phyloP scores from a whole-genome alignment of 2,329 filamentous ascomycete genomes.

The Stachybotrys chlorohalonatus region DNA sequence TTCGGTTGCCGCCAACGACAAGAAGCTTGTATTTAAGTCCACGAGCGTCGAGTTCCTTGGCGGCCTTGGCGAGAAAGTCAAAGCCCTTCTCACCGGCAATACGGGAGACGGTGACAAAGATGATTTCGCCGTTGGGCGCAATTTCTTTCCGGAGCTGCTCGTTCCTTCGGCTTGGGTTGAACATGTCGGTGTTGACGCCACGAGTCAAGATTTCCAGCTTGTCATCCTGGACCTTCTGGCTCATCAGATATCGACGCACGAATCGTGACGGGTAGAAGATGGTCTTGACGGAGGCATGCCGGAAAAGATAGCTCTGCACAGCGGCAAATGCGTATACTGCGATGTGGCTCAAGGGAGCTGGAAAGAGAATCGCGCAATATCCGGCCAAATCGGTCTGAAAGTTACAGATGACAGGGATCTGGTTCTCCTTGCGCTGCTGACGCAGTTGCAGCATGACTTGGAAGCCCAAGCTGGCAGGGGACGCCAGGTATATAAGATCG shows the following conservation, averaged over 20 bases:
- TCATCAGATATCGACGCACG: conserved; percentile 51
- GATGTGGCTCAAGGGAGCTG: conserved; percentile 48
- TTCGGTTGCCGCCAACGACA: conserved; percentile 60
- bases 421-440: conserved; percentile 43
- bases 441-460: conserved; percentile 62
- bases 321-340: conserved; percentile 53
- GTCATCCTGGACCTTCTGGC: conserved; percentile 41
- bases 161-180: conserved; percentile 45
- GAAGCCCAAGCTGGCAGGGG: conserved; percentile 60
- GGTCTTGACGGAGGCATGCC: conserved; percentile 49
- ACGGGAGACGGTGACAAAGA: conserved; percentile 58
- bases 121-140: conserved; percentile 52
- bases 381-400: conserved; percentile 65
- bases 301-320: conserved; percentile 60
- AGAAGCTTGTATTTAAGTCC: conserved; percentile 54
- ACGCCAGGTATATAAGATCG: conserved; percentile 61
- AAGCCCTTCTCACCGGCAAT: conserved; percentile 65
- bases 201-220: conserved; percentile 55
- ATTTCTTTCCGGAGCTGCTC: conserved; percentile 42
- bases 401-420: conserved; percentile 55
- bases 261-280: conserved; percentile 62
- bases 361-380: conserved; percentile 63
- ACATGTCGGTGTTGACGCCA: conserved; percentile 55
- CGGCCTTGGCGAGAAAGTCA: conserved; percentile 52
- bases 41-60: conserved; percentile 41